phyloP scores from a whole-genome alignment of 2,329 filamentous ascomycete species.

The Fusarium buharicum region DNA sequence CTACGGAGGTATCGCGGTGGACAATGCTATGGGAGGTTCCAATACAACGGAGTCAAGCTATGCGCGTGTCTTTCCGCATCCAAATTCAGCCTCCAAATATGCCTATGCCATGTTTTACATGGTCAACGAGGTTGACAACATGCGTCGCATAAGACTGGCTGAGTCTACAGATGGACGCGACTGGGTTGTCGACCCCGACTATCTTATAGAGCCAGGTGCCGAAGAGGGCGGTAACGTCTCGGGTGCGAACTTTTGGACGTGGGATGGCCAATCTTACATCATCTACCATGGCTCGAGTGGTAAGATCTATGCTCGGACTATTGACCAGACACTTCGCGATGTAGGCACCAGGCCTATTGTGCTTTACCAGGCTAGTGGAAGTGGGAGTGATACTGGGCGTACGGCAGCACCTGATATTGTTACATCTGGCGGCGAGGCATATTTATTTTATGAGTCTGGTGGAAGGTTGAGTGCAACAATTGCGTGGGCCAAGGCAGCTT shows the following conservation, averaged over 20 bases:
- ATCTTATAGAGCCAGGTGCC: slow-evolving; percentile 4
- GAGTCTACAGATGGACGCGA: slow-evolving; percentile 38
- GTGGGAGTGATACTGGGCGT: slow-evolving; percentile 11
- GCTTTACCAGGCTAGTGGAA: slow-evolving; percentile 15
- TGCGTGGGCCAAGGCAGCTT: slow-evolving; percentile 23
- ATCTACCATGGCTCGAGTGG: slow-evolving; percentile 22
- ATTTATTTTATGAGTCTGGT: slow-evolving; percentile 27
- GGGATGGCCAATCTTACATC: slow-evolving; percentile 18
- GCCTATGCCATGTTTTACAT: slow-evolving; percentile 45
- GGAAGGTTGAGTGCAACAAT: slow-evolving; percentile 3
- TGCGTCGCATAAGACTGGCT: slow-evolving; percentile 41
- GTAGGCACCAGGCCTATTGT: slow-evolving; percentile 20
- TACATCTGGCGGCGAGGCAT: background rate
- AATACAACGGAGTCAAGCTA: slow-evolving; percentile 43
- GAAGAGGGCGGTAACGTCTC: slow-evolving; percentile 19
- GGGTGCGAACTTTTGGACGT: slow-evolving; percentile 24
- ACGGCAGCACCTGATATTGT: slow-evolving; percentile 21
- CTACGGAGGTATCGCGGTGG: slow-evolving; percentile 33
- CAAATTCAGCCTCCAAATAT: slow-evolving; percentile 33
- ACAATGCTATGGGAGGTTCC: slow-evolving; percentile 39
- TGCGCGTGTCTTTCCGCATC: slow-evolving; percentile 42
- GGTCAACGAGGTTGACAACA: slow-evolving; percentile 41
- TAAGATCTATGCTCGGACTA: slow-evolving; percentile 22
- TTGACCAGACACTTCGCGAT: slow-evolving; percentile 23
- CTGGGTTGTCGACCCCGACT: slow-evolving; percentile 32